Conservation (phyloP, 768 basidiomycete species). For the Tylopilus balloui region DNA sequence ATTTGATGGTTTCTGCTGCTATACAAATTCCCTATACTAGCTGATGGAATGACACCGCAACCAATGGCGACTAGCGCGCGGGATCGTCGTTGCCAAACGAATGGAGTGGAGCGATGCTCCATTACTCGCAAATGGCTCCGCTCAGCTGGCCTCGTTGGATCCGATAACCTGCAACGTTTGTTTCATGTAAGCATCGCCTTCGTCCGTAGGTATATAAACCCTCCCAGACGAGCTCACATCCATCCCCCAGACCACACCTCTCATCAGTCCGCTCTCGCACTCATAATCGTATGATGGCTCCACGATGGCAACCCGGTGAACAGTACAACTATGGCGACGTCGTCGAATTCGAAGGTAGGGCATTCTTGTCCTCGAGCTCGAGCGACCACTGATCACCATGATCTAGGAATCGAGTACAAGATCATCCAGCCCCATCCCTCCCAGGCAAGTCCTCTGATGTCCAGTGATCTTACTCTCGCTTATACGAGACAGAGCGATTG, state of each 20-base stretch:
- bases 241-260: slow-evolving; percentile 2
- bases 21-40: no score
- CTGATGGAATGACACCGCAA: no score
- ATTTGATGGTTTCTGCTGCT: no score
- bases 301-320: slow-evolving; percentile 59
- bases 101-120: no score
- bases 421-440: slow-evolving; percentile 70
- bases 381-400: slow-evolving; percentile 8
- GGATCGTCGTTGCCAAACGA: no score
- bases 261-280: slow-evolving; percentile 5
- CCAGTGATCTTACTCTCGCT: neutral
- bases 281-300: slow-evolving; percentile 33
- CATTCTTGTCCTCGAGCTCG: neutral
- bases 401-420: slow-evolving; percentile 50
- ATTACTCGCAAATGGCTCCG: neutral
- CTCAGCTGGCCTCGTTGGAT: slow-evolving; percentile 19
- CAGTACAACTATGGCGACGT: slow-evolving; percentile 51
- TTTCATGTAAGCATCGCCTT: slow-evolving; percentile 6
- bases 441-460: slow-evolving; percentile 42
- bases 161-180: slow-evolving; percentile 19
- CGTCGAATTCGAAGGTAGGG: slow-evolving; percentile 53
- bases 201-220: slow-evolving; percentile 19
- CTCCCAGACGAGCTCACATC: neutral
- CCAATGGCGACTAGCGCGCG: no score
- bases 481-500: slow-evolving; percentile 51